These are phyloP conservation scores for Amphichorda felina DNA, from an alignment of 2,329 filamentous ascomycete species.

Conservation along the genomic window DNA sequence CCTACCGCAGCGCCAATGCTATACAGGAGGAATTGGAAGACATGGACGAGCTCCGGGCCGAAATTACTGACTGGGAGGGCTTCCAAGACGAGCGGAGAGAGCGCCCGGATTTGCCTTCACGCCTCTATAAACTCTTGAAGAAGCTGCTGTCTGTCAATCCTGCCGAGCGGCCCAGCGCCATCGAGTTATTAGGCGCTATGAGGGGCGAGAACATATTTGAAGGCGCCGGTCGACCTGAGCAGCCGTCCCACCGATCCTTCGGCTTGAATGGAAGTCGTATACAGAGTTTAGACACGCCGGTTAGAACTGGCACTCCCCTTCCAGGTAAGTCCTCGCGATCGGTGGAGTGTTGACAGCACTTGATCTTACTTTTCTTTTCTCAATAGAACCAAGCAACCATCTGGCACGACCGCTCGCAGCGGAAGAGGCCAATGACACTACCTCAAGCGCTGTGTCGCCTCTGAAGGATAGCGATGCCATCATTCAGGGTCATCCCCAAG, in stretches of 20 bases:
- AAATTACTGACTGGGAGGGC: slow-evolving; percentile 80
- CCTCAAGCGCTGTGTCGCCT: not conserved
- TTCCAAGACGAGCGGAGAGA: slow-evolving; percentile 67
- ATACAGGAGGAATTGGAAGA: slow-evolving; percentile 89
- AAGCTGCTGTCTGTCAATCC: slow-evolving; percentile 70
- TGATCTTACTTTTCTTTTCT: slow-evolving; percentile 11
- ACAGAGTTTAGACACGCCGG: slow-evolving; percentile 43
- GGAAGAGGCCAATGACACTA: no score
- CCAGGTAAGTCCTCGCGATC: slow-evolving; percentile 20
- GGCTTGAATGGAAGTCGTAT: slow-evolving; percentile 33
- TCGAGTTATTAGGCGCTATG: slow-evolving; percentile 72
- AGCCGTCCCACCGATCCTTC: slow-evolving; percentile 7
- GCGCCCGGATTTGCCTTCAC: slow-evolving; percentile 72
- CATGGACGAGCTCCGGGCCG: slow-evolving; percentile 68
- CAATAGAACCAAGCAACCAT: slow-evolving; percentile 8
- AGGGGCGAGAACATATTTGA: slow-evolving; percentile 49
- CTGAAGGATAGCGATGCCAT: not conserved
- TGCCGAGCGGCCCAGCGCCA: slow-evolving; percentile 66
- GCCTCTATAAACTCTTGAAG: slow-evolving; percentile 77
- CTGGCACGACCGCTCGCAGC: not conserved
- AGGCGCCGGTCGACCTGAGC: slow-evolving; percentile 12
- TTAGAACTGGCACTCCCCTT: slow-evolving; percentile 31
- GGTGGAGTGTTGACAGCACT: slow-evolving; percentile 10
- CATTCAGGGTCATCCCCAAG: not conserved
- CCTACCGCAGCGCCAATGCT: slow-evolving; percentile 73